Percentiles rank a stretch among this genome's conserved stretches.
These are phyloP conservation scores for Pythium sp. DNA, from an alignment of 352 stramenopile species.

Conservation along the genomic window DNA sequence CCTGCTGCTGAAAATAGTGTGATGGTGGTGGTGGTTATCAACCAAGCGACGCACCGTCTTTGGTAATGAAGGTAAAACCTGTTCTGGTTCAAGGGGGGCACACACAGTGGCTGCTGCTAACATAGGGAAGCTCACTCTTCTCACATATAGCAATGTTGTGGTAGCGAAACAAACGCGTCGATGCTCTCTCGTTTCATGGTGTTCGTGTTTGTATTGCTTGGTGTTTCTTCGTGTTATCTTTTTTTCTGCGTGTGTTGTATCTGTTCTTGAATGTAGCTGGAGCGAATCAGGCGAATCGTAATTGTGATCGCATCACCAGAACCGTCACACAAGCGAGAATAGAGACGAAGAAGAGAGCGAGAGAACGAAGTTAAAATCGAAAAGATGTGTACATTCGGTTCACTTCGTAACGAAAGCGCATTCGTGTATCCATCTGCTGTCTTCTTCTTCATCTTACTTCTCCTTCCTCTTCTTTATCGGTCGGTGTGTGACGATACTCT, in stretches of 20 bases:
- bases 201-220: background rate
- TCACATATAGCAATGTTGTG: background rate
- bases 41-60: background rate
- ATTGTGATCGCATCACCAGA: constrained; percentile 7
- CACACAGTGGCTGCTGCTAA: background rate
- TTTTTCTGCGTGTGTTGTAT: constrained; percentile 5
- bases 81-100: background rate
- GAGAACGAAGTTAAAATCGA: background rate
- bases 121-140: too few species aligned
- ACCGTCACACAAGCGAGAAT: constrained; percentile 1
- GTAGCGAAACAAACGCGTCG: background rate
- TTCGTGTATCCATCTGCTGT: constrained; percentile 6
- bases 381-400: constrained; percentile 6
- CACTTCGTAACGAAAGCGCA: background rate
- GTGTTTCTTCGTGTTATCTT: background rate
- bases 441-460: constrained; percentile 2
- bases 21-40: background rate
- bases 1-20: constrained; percentile 6
- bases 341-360: background rate
- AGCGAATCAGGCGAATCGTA: background rate
- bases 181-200: background rate
- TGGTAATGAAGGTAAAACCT: background rate
- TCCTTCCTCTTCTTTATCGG: constrained; percentile 9
- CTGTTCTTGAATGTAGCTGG: background rate
- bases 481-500: background rate